A percentile compares a stretch with the other conserved stretches of the same genome.
Conservation (phyloP, 176 grass and related monocot species). For the Oryza glumipatula region DNA sequence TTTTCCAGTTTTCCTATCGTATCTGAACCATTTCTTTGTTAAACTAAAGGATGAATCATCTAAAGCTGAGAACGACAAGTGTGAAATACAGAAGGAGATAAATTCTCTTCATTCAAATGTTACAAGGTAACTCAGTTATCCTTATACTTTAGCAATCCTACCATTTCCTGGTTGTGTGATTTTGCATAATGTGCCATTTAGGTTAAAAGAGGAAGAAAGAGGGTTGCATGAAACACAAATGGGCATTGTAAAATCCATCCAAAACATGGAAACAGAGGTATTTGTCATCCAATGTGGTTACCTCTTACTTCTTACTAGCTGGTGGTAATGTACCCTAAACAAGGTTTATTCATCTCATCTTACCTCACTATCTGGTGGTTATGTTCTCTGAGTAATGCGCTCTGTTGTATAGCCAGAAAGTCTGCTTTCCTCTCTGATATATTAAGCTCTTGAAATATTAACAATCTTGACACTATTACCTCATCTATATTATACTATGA, state of each 20-base stretch:
- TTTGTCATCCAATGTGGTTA: neutral
- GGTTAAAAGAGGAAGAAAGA: slow-evolving; percentile 71
- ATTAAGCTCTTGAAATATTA: neutral
- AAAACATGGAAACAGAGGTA: slow-evolving; percentile 70
- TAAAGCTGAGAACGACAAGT: slow-evolving; percentile 58
- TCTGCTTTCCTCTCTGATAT: slow-evolving; percentile 7
- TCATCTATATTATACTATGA: neutral
- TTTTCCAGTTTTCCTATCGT: neutral
- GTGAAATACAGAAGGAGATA: slow-evolving; percentile 60
- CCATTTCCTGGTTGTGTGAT: slow-evolving; percentile 38
- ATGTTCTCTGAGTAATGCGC: neutral
- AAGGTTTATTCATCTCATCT: neutral
- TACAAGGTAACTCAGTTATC: slow-evolving; percentile 54
- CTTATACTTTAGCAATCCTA: slow-evolving; percentile 23
- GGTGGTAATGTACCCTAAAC: slow-evolving; percentile 3
- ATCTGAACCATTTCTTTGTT: slow-evolving; percentile 51
- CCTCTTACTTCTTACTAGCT: neutral
- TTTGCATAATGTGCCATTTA: slow-evolving; percentile 35
- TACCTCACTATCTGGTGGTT: neutral
- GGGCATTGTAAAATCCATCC: slow-evolving; percentile 45
- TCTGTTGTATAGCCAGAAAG: neutral
- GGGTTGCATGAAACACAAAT: slow-evolving; percentile 54
- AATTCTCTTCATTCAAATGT: slow-evolving; percentile 50
- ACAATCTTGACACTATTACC: neutral
- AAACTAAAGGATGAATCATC: slow-evolving; percentile 77